Base-by-base conservation (phyloP, 345 rosid genomes). In the Citrus mangshanensis region DNA sequence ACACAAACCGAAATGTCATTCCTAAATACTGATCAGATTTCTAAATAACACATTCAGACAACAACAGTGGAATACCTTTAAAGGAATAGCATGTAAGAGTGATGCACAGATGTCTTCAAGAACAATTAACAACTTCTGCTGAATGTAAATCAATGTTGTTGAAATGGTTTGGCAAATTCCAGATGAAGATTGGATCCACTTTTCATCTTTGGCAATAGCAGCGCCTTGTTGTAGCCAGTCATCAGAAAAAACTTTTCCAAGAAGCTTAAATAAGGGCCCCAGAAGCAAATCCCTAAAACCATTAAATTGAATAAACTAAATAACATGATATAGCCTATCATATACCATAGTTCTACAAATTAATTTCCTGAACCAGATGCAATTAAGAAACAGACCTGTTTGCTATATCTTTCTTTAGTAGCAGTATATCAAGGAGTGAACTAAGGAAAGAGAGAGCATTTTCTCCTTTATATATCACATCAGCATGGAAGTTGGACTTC, bases 181-280 rank as follows among this genome's bases (percentile, higher is more conserved):
- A 77, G 84, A 78, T 62, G 90, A 86, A 87, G 88, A 72, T 77
- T 86, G 81, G 49, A 81, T 77, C 64, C 76, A 21, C 51, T 79
- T 78, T 71, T 84, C 87, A 72, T 88, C 88, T 22, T 67, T 75
- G 18, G 84, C 61, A 49, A 80, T 51, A 79, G 78, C 68, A 77
- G 64, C 68, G 70, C 65, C 73, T 35, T 49, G 72, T 30, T 49
- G 75, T 30, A 79, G 64, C 92, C 90, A 89, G 72, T 88, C 92
- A 75, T 86, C 74, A 0, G 87, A 89, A 82, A 87, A 86, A 4
- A 81, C 76, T 80, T 84, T 88, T 68, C 83, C 84, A 19, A 96
- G 91, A 85, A 96, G 89, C 86, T 87, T 88, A 83, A 94, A 91
- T 81, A 96, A 86, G 64, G 97, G 90, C 56, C 89, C 91, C 78